phyloP scores from a whole-genome alignment of 139 green algal genomes.

The Micromonas pusilla region DNA sequence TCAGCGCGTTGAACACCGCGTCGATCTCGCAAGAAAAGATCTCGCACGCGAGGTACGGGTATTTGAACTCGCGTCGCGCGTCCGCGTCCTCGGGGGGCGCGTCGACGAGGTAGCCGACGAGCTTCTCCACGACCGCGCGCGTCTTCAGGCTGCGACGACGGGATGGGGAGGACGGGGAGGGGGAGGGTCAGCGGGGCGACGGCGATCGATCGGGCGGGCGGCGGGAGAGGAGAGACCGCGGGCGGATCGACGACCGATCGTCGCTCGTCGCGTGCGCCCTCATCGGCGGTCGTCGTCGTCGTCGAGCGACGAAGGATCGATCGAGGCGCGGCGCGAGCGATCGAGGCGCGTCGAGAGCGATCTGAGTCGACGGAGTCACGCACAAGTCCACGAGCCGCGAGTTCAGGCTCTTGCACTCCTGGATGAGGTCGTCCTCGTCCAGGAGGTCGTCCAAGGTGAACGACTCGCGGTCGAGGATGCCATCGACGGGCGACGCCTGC shows the following conservation, averaged over 20 bases:
- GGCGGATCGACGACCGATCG: too few species aligned
- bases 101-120: conserved; percentile 67
- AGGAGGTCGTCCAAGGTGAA: conserved; percentile 88
- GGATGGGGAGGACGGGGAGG: background rate
- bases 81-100: conserved; percentile 44
- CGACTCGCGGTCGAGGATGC: conserved; percentile 77
- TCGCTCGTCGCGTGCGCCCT: too few species aligned
- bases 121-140: conserved; percentile 59
- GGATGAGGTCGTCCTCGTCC: conserved; percentile 89
- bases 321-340: too few species aligned
- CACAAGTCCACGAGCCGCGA: conserved; percentile 71
- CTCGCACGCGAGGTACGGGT: conserved; percentile 93
- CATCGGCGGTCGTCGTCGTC: too few species aligned
- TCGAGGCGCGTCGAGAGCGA: too few species aligned
- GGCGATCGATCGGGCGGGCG: background rate
- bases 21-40: conserved; percentile 96
- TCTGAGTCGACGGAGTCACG: conserved; percentile 17
- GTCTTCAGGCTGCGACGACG: conserved; percentile 52
- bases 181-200: background rate
- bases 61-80: conserved; percentile 75
- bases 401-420: conserved; percentile 87
- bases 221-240: background rate
- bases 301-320: too few species aligned
- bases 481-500: conserved; percentile 28
- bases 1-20: conserved; percentile 78